Base-by-base conservation (phyloP, 257 asterid species). In the Cordia subcordata region DNA sequence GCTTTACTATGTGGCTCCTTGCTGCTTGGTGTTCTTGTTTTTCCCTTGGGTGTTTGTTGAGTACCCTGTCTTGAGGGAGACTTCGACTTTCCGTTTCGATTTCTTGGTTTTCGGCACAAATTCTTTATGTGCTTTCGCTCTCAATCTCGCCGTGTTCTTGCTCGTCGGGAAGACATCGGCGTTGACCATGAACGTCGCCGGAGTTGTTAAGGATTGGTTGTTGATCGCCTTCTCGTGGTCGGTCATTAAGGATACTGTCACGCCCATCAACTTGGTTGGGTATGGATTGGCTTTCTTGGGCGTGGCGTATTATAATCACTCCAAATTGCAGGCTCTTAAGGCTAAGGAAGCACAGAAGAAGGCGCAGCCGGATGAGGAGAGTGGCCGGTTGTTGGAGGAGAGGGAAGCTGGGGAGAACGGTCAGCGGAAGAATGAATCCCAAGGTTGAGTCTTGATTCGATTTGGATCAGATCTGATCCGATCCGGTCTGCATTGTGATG, bases 341-440 rank as follows among this genome's bases (percentile, higher is more conserved):
- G 75, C 86, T 67, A 77, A 68, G 64, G 11, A 80, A 61, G 62
- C 51, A 3, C 62, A 58, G 62, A 58, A 40, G 13, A 58, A 58
- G 52, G 32, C 51, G 12, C 32, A 13, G 11, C 62, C 22, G 35
- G 60, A 55, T 27, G 81, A 71, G 72, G 81, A 75, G 58, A 58
- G 61, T 19, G 81, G 77, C 40, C 67, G 81, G 72, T 60, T 75
- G 47, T 42, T 42, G 47, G 47, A 14, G 12, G 10, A 42, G 4
- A 42, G 15, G 47, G 47, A 42, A 42, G 14, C 5, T 42, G 47
- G 47, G 15, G 35, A 27, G 35, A 27, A 27, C 6, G 35, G 35
- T 27, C 35, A 27, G 6, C 3, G 35, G 35, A 27, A 27, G 35
- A 27, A 27, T 27, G 35, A 27, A 1, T 27, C 35, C 4, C 35